Evolutionary conservation across 2,329 filamentous ascomycete species (phyloP).

Genomic region (Boeremia lycopersici): DNA sequence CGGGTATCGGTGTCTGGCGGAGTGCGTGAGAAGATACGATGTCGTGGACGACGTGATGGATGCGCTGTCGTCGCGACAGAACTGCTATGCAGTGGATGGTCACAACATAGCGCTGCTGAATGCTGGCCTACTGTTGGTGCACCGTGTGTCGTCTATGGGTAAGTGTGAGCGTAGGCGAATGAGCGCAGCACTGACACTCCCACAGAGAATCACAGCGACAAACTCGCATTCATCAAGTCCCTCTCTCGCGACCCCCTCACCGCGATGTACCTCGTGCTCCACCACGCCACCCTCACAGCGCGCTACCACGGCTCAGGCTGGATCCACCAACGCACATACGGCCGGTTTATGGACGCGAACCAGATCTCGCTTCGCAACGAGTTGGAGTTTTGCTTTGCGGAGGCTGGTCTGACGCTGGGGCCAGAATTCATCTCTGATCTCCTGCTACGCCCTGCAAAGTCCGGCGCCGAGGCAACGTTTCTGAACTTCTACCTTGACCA

Average conservation of each 20-base stretch:
- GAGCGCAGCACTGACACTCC: constrained; percentile 2
- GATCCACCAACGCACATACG: constrained; percentile 40
- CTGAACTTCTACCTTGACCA: constrained; percentile 40
- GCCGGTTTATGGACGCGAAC: constrained; percentile 37
- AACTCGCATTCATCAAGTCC: constrained; percentile 28
- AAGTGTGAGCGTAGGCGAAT: not conserved
- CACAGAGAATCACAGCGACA: constrained; percentile 21
- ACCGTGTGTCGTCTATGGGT: constrained; percentile 29
- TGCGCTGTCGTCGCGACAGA: constrained; percentile 31
- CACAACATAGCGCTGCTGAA: constrained; percentile 38
- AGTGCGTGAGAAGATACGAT: constrained; percentile 39
- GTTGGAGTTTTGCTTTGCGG: constrained; percentile 39
- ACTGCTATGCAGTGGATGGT: constrained; percentile 29
- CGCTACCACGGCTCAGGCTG: constrained; percentile 41
- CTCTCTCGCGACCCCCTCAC: constrained; percentile 32
- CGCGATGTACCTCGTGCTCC: constrained; percentile 37
- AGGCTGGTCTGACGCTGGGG: constrained; percentile 33
- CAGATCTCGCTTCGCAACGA: constrained; percentile 37
- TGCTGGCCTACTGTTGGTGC: constrained; percentile 36
- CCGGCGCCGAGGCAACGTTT: constrained; percentile 24
- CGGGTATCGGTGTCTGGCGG: constrained; percentile 32
- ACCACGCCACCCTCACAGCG: constrained; percentile 36
- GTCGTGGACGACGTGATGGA: constrained; percentile 41
- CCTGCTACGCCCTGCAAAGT: constrained; percentile 20
- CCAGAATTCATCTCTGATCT: constrained; percentile 34